These are phyloP conservation scores for Chlamydomonas applanata DNA, from an alignment of 139 green algal species.

Conservation along the genomic window DNA sequence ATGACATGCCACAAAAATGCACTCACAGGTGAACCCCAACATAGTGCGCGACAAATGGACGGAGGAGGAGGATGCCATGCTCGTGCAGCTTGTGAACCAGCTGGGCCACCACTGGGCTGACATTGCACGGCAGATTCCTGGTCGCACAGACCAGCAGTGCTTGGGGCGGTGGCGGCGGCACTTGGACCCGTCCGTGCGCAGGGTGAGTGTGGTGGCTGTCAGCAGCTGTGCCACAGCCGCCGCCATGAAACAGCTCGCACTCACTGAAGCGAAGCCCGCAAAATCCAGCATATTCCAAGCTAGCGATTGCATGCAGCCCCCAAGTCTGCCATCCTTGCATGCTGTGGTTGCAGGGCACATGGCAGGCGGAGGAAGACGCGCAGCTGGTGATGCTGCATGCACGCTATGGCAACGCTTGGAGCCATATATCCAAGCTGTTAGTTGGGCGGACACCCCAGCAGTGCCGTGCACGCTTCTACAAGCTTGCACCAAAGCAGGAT, in stretches of 20 bases:
- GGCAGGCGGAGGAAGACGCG: conserved; percentile 62
- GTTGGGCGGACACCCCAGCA: conserved; percentile 77
- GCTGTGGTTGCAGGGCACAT: conserved; percentile 34
- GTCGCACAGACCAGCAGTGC: conserved; percentile 87
- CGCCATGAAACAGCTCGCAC: too few relatives aligned
- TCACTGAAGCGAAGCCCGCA: too few relatives aligned
- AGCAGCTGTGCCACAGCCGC: too few relatives aligned
- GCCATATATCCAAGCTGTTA: conserved; percentile 56
- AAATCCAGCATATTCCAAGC: too few relatives aligned
- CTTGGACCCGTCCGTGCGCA: conserved; percentile 74
- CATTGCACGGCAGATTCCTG: conserved; percentile 64
- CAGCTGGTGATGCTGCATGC: conserved; percentile 48
- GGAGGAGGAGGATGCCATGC: conserved; percentile 57
- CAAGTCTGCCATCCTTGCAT: too few relatives aligned
- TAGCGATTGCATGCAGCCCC: too few relatives aligned
- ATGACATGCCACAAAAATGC: too few relatives aligned
- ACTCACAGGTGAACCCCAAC: conserved; percentile 79
- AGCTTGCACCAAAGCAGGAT: conserved; percentile 27
- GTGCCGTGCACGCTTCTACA: conserved; percentile 74
- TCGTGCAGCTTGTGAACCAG: conserved; percentile 58
- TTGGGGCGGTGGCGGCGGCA: conserved; percentile 84
- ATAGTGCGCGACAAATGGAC: conserved; percentile 82
- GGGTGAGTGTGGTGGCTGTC: too few relatives aligned
- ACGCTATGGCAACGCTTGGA: conserved; percentile 63
- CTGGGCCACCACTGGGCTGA: conserved; percentile 70